phyloP scores from a whole-genome alignment of 192 early-diverging fungal genomes.

The Pecoramyces ruminantium region DNA sequence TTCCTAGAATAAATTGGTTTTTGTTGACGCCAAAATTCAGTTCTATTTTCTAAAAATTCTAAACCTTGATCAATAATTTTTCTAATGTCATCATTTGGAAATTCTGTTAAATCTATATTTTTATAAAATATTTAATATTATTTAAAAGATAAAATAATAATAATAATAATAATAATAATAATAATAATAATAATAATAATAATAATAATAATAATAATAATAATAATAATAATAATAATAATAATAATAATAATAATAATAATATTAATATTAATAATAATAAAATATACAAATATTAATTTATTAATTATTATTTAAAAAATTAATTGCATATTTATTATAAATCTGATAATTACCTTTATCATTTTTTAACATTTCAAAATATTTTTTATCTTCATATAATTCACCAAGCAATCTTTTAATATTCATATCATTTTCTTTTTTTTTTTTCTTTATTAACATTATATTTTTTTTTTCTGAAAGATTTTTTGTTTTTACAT shows the following conservation, averaged over 20 bases:
- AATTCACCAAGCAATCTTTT: constrained; percentile 12
- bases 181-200: not conserved
- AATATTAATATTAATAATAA: too few species aligned
- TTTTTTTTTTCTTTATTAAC: not conserved
- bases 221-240: too few species aligned
- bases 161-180: not conserved
- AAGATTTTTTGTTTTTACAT: not conserved
- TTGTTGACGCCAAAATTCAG: constrained; percentile 43
- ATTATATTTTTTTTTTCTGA: not conserved
- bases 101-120: constrained; percentile 19
- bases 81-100: constrained; percentile 23
- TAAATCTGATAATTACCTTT: too few species aligned
- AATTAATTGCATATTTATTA: too few species aligned
- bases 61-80: constrained; percentile 26
- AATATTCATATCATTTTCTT: not conserved
- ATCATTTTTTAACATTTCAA: constrained; percentile 17
- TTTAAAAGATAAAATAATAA: too few species aligned
- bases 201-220: too few species aligned
- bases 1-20: constrained; percentile 31
- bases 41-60: constrained; percentile 21
- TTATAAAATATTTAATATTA: too few species aligned
- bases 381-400: constrained; percentile 20
- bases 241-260: too few species aligned
- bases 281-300: too few species aligned
- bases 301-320: too few species aligned